phyloP scores from a whole-genome alignment of 805 yeast species.

The Pichia ethanolica region DNA sequence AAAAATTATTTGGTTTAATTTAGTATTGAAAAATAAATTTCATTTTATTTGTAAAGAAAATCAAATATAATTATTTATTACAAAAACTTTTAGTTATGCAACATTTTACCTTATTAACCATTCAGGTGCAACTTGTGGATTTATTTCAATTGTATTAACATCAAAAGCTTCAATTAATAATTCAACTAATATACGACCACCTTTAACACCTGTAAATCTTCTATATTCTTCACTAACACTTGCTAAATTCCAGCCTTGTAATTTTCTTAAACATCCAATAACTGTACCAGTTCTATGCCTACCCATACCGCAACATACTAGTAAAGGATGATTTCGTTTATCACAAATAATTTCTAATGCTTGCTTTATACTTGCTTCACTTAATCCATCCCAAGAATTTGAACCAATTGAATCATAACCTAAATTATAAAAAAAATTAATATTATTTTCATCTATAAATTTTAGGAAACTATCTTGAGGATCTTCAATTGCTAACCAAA shows the following conservation, averaged over 20 bases:
- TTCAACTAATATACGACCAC: slow-evolving; percentile 89
- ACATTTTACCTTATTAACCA: slow-evolving; percentile 31
- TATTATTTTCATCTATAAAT: slow-evolving; percentile 66
- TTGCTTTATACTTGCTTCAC: slow-evolving; percentile 70
- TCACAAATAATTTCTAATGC: slow-evolving; percentile 73
- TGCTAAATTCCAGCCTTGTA: slow-evolving; percentile 98
- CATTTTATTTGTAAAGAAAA: too few relatives aligned
- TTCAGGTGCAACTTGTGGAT: slow-evolving; percentile 37
- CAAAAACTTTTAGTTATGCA: too few relatives aligned
- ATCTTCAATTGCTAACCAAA: slow-evolving; percentile 95
- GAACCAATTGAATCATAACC: slow-evolving; percentile 41
- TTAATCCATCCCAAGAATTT: slow-evolving; percentile 95
- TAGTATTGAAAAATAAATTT: too few relatives aligned
- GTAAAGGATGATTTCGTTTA: slow-evolving; percentile 68
- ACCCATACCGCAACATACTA: slow-evolving; percentile 98
- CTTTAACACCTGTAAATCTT: slow-evolving; percentile 86
- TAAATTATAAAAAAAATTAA: slow-evolving; percentile 75
- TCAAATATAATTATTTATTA: too few relatives aligned
- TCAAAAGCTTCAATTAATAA: slow-evolving; percentile 73
- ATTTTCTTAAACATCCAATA: slow-evolving; percentile 82
- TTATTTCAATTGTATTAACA: slow-evolving; percentile 35
- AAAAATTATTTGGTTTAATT: too few relatives aligned
- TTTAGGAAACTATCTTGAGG: slow-evolving; percentile 84
- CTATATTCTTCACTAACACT: slow-evolving; percentile 89
- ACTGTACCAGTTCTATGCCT: slow-evolving; percentile 96